Base-by-base conservation (phyloP, 2,329 filamentous ascomycete genomes). In the Passalora sequoiae region DNA sequence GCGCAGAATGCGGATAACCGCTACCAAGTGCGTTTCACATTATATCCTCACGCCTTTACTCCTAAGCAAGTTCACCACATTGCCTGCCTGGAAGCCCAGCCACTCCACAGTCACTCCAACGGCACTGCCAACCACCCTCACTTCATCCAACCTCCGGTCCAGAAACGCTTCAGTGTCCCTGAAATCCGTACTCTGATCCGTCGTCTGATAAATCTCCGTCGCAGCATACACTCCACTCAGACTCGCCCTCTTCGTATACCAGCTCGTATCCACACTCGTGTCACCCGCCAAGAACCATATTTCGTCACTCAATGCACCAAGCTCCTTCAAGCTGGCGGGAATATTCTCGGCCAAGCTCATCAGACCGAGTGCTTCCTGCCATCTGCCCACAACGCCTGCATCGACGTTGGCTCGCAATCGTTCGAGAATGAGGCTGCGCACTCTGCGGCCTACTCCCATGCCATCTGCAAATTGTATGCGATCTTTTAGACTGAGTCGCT, bases 181-280 rank as follows among this genome's bases (percentile, higher is more conserved):
- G 58, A 86, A 92, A n/a, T 78, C 79, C 0, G 75, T 69, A 3
- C 83, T 89, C 47, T 72, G 74, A 66, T 97, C 92, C 46, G 84
- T 89, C 16, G 89, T 96, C 89, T 97, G 96, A 68, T 89, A 94
- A 4, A 96, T 72, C 68, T 98, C 92, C 43, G 83, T 65, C 4
- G 68, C 66, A 1, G 87, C 87, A 60, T 86, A 87, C n/a, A 86
- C 73, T 2, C 75, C 74, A 1, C 78, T 74, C 17, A 86, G 64
- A 0, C 73, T 76, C 6, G 79, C 73, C 3, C 83, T 74, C 62
- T 83, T 84, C 2, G 81, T 81, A 57, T 98, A 98, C 92, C 92
- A 98, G 4, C 81, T 83, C 3, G 80, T 77, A 65, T 97, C 89
- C 47, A 96, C 86, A 16, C 82, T 77, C 16, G 70, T 73, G 65